Evolutionary conservation across 1,284 basidiomycete species (phyloP).

Genomic region (Sporisorium graminicola): DNA sequence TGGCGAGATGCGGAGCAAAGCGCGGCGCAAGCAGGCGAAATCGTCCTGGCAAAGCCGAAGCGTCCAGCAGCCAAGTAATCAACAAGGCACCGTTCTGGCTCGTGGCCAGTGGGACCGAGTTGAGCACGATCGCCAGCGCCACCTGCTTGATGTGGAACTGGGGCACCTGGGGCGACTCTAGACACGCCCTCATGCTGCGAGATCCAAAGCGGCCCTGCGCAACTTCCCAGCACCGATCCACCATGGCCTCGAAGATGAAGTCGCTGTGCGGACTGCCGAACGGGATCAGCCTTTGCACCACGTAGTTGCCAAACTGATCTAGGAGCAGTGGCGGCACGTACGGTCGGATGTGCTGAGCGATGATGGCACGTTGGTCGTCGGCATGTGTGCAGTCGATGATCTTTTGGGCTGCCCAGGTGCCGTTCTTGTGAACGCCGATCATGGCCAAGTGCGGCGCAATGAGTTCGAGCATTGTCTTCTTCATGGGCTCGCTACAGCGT

Average conservation of each 20-base stretch:
- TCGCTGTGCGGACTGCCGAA: slow-evolving; percentile 90
- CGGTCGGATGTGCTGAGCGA: slow-evolving; percentile 86
- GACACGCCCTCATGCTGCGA: slow-evolving; percentile 94
- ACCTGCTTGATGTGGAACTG: slow-evolving; percentile 79
- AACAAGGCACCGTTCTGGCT: slow-evolving; percentile 96
- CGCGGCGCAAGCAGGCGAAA: slow-evolving; percentile 92
- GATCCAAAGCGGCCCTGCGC: slow-evolving; percentile 97
- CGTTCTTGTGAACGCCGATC: slow-evolving; percentile 99
- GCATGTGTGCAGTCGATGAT: slow-evolving; percentile 89
- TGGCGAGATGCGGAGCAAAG: slow-evolving; percentile 93
- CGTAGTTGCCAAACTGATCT: slow-evolving; percentile 98
- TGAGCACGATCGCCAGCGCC: slow-evolving; percentile 91
- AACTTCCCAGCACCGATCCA: slow-evolving; percentile 97
- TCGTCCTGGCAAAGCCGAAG: slow-evolving; percentile 89
- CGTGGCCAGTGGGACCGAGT: slow-evolving; percentile 96
- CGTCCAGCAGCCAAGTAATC: slow-evolving; percentile 95
- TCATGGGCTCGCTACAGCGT: slow-evolving; percentile 81
- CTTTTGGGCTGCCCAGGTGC: slow-evolving; percentile 96
- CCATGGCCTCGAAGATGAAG: slow-evolving; percentile 98
- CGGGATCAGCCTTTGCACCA: slow-evolving; percentile 92
- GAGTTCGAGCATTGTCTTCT: slow-evolving; percentile 90
- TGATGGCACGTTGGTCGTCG: slow-evolving; percentile 86
- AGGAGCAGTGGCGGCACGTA: slow-evolving; percentile 93
- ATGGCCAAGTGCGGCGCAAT: slow-evolving; percentile 93
- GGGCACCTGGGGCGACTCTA: slow-evolving; percentile 85